Evolutionary conservation across 192 early-diverging fungal species (phyloP), one percentile per base, ranked within the genome.

Genomic region (Coemansia sp.): DNA sequence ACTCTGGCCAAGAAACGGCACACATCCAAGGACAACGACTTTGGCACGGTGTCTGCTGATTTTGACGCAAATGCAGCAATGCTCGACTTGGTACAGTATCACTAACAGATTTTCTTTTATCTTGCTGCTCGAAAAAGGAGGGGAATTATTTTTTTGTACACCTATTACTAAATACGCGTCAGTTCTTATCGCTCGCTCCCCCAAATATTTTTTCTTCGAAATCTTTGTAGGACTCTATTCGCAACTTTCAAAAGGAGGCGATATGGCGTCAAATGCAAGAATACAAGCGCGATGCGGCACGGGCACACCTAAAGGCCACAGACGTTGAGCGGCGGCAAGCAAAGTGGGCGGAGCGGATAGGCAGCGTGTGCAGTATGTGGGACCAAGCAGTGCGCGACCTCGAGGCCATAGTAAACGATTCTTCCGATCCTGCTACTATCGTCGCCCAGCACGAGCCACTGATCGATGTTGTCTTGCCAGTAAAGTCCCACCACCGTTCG

Each of bases 181-280:
- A 16, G 53, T 8, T 34, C 31, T 60, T 60, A 34, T 65, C 40
- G 24, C 3, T 6, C 10, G 20, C 34, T 2, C 7, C n/a, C 15
- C 29, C 55, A 5, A 20, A 53, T 62, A n/a, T 39, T 70, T 64
- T 24, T 27, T 27, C 1, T 1, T 27, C 27, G 12, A 46, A 31
- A 22, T 9, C 3, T 27, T 20, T 68, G 55, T 83, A 83, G 81
- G 81, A 75, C 4, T 68, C 72, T 57, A 83, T 83, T 55, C 81
- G 81, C 62, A 70, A 78, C 64, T 90, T 88, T 66, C 89, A 89
- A 77, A 90, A 90, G 65, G 89, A 90, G 11, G 89, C 88, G 41
- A 90, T 90, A 47, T 90, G 86, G 85, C 72, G 89, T 22, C 87
- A 89, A 61, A 88, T 89, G 70, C 85, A 86, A 85, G 88, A 89